Percentiles rank a stretch among this genome's conserved stretches.
phyloP scores from a whole-genome alignment of 1,284 basidiomycete genomes.

The Cystobasidiaceae sp. region DNA sequence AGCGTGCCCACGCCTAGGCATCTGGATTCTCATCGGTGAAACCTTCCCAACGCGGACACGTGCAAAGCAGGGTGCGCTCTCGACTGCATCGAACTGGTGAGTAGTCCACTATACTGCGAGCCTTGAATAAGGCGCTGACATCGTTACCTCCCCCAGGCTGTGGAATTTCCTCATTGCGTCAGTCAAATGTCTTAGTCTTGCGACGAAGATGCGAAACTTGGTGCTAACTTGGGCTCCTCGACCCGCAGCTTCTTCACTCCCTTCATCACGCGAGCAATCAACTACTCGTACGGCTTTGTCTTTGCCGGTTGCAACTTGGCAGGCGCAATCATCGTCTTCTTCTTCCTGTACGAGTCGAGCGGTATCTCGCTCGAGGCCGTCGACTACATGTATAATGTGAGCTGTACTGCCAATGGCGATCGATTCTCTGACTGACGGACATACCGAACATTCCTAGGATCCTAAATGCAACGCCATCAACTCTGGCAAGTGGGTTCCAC shows the following conservation, averaged over 20 bases:
- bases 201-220: constrained; percentile 72
- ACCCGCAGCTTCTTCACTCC: constrained; percentile 63
- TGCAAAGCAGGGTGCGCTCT: constrained; percentile 66
- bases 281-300: constrained; percentile 65
- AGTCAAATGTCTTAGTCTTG: too few species aligned
- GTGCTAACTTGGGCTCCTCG: constrained; percentile 61
- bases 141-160: background rate
- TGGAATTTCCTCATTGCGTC: too few species aligned
- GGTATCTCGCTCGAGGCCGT: constrained; percentile 17
- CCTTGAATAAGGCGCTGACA: background rate
- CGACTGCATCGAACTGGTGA: constrained; percentile 61
- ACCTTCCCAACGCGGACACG: constrained; percentile 65
- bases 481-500: constrained; percentile 51
- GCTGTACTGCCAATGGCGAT: too few species aligned
- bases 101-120: background rate
- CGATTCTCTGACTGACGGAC: too few species aligned
- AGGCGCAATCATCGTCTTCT: constrained; percentile 17
- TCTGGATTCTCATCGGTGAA: constrained; percentile 69
- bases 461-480: constrained; percentile 43
- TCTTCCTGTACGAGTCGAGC: constrained; percentile 27
- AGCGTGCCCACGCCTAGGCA: constrained; percentile 49
- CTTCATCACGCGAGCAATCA: constrained; percentile 46
- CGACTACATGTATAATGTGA: constrained; percentile 20
- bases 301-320: constrained; percentile 55
- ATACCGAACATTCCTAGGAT: too few species aligned